Evolutionary conservation across 192 early-diverging fungal genomes (phyloP).

Genomic region (Backusella mclennaniae): DNA sequence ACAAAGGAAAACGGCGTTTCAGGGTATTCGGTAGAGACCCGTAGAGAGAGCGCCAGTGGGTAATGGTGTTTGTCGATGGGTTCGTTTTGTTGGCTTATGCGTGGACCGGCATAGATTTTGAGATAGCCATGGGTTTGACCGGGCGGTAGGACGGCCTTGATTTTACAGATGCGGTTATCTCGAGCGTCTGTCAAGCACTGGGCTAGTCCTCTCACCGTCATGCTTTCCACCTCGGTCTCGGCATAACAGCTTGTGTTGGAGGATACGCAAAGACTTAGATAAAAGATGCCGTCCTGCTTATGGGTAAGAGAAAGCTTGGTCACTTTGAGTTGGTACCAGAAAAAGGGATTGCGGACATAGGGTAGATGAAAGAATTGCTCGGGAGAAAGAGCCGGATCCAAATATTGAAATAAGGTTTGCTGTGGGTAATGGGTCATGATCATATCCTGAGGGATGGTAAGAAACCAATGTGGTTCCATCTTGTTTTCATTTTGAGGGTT

Average conservation of each 20-base stretch:
- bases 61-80: conserved; percentile 27
- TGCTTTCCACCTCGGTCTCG: conserved; percentile 5
- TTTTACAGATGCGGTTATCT: conserved; percentile 39
- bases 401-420: conserved; percentile 24
- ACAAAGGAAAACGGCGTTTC: conserved; percentile 43
- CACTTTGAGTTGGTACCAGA: conserved; percentile 38
- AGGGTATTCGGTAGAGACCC: neutral
- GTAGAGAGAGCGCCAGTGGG: conserved; percentile 35
- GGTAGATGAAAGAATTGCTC: conserved; percentile 42
- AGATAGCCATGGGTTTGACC: conserved; percentile 38
- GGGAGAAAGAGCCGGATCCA: conserved; percentile 36
- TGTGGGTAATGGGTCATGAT: conserved; percentile 29
- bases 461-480: conserved; percentile 27
- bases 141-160: conserved; percentile 48
- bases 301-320: conserved; percentile 25
- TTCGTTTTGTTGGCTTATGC: neutral
- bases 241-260: conserved; percentile 12
- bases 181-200: conserved; percentile 22
- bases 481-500: conserved; percentile 34
- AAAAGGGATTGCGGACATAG: conserved; percentile 44
- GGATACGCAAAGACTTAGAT: conserved; percentile 9
- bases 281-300: conserved; percentile 2
- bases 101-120: conserved; percentile 44
- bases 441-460: conserved; percentile 26
- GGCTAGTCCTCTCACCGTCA: conserved; percentile 20